Percentiles rank a stretch among this genome's conserved stretches.
phyloP scores from a whole-genome alignment of 768 basidiomycete species.

The Ramaria rubella region DNA sequence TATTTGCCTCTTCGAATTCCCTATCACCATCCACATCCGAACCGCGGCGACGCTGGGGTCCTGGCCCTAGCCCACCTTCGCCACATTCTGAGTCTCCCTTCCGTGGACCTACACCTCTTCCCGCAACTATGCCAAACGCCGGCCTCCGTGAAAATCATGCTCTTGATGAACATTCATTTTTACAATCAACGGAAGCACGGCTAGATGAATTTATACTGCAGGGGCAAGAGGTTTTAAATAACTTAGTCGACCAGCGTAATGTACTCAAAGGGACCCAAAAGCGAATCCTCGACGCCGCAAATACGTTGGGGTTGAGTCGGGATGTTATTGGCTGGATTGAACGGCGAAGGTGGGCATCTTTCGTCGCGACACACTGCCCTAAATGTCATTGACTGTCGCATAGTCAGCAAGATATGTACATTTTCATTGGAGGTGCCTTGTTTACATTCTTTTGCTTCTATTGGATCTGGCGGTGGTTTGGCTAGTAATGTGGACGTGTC shows the following conservation, averaged over 20 bases:
- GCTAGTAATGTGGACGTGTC: slow-evolving; percentile 25
- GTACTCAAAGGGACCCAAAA: slow-evolving; percentile 93
- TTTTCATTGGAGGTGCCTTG: slow-evolving; percentile 78
- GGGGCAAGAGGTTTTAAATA: slow-evolving; percentile 86
- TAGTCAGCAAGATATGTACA: slow-evolving; percentile 94
- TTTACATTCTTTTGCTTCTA: slow-evolving; percentile 93
- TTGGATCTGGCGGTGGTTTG: slow-evolving; percentile 87
- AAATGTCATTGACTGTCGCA: neutral
- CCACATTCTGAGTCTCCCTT: slow-evolving; percentile 77
- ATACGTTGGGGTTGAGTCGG: slow-evolving; percentile 88
- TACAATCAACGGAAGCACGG: slow-evolving; percentile 72
- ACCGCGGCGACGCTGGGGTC: slow-evolving; percentile 58
- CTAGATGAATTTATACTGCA: slow-evolving; percentile 91
- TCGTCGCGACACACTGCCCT: neutral
- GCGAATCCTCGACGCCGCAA: slow-evolving; percentile 81
- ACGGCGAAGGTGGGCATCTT: slow-evolving; percentile 65
- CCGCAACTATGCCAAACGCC: slow-evolving; percentile 41
- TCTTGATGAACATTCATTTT: slow-evolving; percentile 81
- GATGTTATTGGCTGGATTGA: slow-evolving; percentile 98
- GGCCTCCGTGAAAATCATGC: slow-evolving; percentile 68
- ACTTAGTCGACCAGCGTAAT: slow-evolving; percentile 85
- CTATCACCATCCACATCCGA: slow-evolving; percentile 41
- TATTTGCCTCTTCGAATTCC: slow-evolving; percentile 44
- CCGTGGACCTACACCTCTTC: slow-evolving; percentile 42
- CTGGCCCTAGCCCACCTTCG: slow-evolving; percentile 22